Percentiles rank a stretch among this genome's conserved stretches.
Evolutionary conservation across 106 monocot genomes (phyloP).

Genomic region (Posidonia australis): DNA sequence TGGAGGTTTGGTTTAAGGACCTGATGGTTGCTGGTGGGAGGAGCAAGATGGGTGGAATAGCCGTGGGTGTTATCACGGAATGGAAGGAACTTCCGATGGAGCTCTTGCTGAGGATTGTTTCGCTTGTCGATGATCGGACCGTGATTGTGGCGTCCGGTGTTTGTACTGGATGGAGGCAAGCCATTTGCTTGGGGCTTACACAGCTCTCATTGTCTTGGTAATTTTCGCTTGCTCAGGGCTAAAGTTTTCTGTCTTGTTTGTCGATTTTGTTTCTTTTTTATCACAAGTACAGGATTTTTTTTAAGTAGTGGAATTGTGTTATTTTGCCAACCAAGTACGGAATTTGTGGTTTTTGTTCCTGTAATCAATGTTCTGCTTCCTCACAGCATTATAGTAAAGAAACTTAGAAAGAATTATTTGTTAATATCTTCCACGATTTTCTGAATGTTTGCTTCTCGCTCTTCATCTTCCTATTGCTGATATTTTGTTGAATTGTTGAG

Average conservation of each 20-base stretch:
- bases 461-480: too few relatives aligned
- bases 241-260: background rate
- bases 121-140: conserved; percentile 47
- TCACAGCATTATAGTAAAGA: too few relatives aligned
- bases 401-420: too few relatives aligned
- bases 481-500: too few relatives aligned
- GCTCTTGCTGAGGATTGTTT: conserved; percentile 64
- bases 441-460: too few relatives aligned
- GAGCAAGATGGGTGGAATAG: conserved; percentile 3
- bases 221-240: background rate
- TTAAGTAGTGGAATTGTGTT: too few relatives aligned
- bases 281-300: too few relatives aligned
- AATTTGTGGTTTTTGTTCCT: too few relatives aligned
- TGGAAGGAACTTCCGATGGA: conserved; percentile 98
- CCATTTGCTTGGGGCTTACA: conserved; percentile 44
- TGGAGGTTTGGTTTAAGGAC: conserved; percentile 17
- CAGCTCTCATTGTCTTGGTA: conserved; percentile 75
- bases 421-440: too few relatives aligned
- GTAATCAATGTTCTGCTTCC: too few relatives aligned
- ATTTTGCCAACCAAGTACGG: too few relatives aligned
- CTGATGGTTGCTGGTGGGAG: conserved; percentile 3
- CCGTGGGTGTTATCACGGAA: conserved; percentile 16
- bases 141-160: conserved; percentile 63
- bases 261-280: background rate
- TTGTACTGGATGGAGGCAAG: conserved; percentile 85